Evolutionary conservation across 805 yeast genomes (phyloP), one percentile per base, ranked within the genome.

Genomic region (Nakazawaea peltata): DNA sequence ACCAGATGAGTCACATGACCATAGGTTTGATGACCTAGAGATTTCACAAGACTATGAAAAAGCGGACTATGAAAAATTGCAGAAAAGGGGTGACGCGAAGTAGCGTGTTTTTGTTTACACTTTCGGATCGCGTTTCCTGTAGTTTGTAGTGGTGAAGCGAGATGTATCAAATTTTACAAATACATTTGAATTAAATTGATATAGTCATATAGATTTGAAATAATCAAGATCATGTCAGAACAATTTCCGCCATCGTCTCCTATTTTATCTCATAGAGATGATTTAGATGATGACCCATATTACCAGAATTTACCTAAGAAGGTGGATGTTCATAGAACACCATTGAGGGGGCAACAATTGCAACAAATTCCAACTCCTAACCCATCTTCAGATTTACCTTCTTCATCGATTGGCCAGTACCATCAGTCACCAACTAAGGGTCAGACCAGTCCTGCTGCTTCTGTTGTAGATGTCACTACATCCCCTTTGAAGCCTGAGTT

Each of bases 161-260:
- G n/a, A n/a, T n/a, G n/a, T n/a, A n/a, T n/a, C n/a, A n/a, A n/a
- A n/a, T n/a, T n/a, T n/a, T n/a, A n/a, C n/a, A n/a, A n/a, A n/a
- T n/a, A n/a, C n/a, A n/a, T n/a, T n/a, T n/a, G n/a, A n/a, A n/a
- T n/a, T n/a, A n/a, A n/a, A n/a, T n/a, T n/a, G n/a, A n/a, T n/a
- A n/a, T n/a, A n/a, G n/a, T n/a, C n/a, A n/a, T n/a, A n/a, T n/a
- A n/a, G n/a, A n/a, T n/a, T n/a, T n/a, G n/a, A n/a, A n/a, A n/a
- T n/a, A n/a, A n/a, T n/a, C n/a, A n/a, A n/a, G n/a, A 28, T 12
- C 31, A 28, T 25, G 27, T 32, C 33, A 25, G 38, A 34, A 8
- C 55, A 50, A 37, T 54, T 53, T 41, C 59, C 59, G 25, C 63
- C 63, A 13, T 56, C 63, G 8, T 57, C 63, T 10, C 61, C 63